Evolutionary conservation across 2,329 filamentous ascomycete species (phyloP).

Genomic region (Arthrobotrys entomopaga): DNA sequence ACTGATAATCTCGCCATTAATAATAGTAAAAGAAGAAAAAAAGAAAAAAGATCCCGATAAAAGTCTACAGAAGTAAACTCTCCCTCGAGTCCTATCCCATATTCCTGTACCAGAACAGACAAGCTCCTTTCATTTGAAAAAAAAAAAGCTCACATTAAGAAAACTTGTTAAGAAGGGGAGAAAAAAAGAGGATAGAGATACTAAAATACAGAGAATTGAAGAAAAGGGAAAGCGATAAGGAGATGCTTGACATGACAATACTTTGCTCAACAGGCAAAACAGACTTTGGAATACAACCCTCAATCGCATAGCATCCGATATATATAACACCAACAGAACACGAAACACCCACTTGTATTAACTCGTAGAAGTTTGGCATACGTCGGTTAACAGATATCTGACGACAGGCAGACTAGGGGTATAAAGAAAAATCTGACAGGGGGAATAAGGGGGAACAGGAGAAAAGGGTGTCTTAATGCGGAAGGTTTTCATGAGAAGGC

Average conservation of each 20-base stretch:
- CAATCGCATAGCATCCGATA: too few species aligned
- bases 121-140: not conserved
- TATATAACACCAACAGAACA: not conserved
- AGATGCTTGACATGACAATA: too few species aligned
- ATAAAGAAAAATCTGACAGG: conserved; percentile 12
- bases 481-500: not conserved
- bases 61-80: not conserved
- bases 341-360: conserved; percentile 12
- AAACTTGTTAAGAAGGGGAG: conserved; percentile 9
- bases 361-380: conserved; percentile 30
- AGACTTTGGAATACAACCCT: too few species aligned
- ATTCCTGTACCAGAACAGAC: conserved; percentile 25
- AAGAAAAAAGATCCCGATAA: too few species aligned
- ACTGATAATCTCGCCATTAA: not conserved
- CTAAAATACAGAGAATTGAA: conserved; percentile 22
- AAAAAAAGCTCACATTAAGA: conserved; percentile 15
- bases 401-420: not conserved
- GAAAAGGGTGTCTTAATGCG: conserved; percentile 10
- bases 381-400: conserved; percentile 2
- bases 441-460: not conserved
- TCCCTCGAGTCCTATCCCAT: not conserved
- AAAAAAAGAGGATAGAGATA: conserved; percentile 16
- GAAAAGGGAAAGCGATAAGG: conserved; percentile 6
- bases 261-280: too few species aligned
- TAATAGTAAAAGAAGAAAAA: too few species aligned